Evolutionary conservation across 495 filamentous ascomycete genomes (phyloP).

Genomic region (Hypoxylon crocopeplum): DNA sequence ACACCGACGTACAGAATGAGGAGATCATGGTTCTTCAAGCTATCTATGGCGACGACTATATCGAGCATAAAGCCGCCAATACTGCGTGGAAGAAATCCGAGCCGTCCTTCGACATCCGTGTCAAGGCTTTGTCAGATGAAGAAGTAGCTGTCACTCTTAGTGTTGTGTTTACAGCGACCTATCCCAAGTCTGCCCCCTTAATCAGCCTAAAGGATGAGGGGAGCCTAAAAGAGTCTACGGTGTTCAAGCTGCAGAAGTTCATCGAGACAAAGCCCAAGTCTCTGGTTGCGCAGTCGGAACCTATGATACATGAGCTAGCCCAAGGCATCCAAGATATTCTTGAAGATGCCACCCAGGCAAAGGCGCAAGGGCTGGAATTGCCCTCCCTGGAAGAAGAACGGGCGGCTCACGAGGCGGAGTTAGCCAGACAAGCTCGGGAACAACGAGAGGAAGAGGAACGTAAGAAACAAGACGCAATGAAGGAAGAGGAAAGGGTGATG

Average conservation of each 20-base stretch:
- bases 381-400: conserved; percentile 92
- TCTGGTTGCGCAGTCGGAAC: conserved; percentile 67
- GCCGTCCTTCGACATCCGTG: conserved; percentile 76
- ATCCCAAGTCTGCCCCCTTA: conserved; percentile 85
- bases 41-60: conserved; percentile 92
- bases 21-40: conserved; percentile 87
- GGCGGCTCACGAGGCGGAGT: conserved; percentile 64
- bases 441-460: conserved; percentile 56
- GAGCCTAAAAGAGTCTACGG: conserved; percentile 67
- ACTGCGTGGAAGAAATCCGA: conserved; percentile 94
- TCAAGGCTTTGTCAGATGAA: conserved; percentile 74
- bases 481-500: conserved; percentile 78
- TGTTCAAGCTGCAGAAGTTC: conserved; percentile 71
- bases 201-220: conserved; percentile 70
- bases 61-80: conserved; percentile 71
- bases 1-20: conserved; percentile 83
- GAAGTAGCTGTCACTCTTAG: conserved; percentile 67
- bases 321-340: conserved; percentile 84
- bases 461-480: conserved; percentile 61
- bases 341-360: conserved; percentile 81
- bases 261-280: conserved; percentile 72
- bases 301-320: conserved; percentile 91
- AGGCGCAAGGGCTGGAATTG: conserved; percentile 72
- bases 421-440: conserved; percentile 56
- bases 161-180: conserved; percentile 85